Evolutionary conservation across 2,329 filamentous ascomycete genomes (phyloP).

Genomic region (Coccinonectria pachysandricola): DNA sequence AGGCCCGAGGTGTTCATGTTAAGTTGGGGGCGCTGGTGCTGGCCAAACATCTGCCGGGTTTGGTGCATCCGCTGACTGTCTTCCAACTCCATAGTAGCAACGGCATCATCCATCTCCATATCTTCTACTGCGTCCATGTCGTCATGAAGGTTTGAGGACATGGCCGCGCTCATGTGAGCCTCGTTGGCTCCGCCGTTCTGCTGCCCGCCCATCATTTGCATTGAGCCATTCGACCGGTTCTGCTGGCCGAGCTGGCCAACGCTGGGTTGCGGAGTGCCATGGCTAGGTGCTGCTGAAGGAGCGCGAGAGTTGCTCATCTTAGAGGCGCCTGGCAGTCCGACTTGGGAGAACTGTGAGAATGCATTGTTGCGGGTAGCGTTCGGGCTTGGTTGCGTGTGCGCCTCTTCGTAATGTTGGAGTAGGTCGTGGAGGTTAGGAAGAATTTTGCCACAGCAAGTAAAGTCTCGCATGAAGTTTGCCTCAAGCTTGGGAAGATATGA

Average conservation of each 20-base stretch:
- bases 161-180: conserved; percentile 32
- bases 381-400: conserved; percentile 63
- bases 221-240: conserved; percentile 17
- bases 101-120: conserved; percentile 91
- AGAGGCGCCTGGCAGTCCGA: conserved; percentile 23
- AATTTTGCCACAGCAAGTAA: conserved; percentile 85
- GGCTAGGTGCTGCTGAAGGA: conserved; percentile 20
- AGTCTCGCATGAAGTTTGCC: conserved; percentile 95
- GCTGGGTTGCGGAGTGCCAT: conserved; percentile 19
- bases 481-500: conserved; percentile 95
- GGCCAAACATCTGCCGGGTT: conserved; percentile 57
- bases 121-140: conserved; percentile 83
- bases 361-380: conserved; percentile 30
- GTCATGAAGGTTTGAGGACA: conserved; percentile 32
- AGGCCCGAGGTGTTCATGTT: conserved; percentile 71
- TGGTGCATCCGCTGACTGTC: conserved; percentile 58
- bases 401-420: conserved; percentile 92
- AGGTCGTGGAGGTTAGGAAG: conserved; percentile 89
- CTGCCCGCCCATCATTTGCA: conserved; percentile 33
- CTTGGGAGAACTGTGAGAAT: conserved; percentile 29
- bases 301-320: conserved; percentile 24
- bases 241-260: conserved; percentile 25
- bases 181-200: conserved; percentile 17
- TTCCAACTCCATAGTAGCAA: conserved; percentile 55
- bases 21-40: conserved; percentile 57